These are phyloP conservation scores for Poterioochromonas sp. DNA, from an alignment of 352 stramenopile species.

Conservation along the genomic window DNA sequence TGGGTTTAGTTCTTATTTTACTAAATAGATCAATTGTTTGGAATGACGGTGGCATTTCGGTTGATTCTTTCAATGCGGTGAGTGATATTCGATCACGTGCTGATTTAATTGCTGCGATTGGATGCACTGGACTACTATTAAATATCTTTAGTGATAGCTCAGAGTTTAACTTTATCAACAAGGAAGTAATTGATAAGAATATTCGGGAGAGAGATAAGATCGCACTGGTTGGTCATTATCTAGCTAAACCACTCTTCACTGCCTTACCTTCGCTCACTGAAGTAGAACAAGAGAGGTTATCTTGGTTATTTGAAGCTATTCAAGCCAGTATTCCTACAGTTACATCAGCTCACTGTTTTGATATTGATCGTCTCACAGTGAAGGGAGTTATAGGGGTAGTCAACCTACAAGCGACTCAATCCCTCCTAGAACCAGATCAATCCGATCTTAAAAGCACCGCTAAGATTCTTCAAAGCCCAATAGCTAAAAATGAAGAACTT, in stretches of 20 bases:
- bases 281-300: background rate
- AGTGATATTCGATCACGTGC: background rate
- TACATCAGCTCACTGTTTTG: background rate
- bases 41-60: too few species aligned
- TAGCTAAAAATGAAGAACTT: background rate
- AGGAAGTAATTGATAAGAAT: too few species aligned
- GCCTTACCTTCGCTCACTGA: background rate
- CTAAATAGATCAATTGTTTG: background rate
- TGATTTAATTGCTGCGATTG: background rate
- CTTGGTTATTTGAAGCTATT: background rate
- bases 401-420: background rate
- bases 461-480: background rate
- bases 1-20: background rate
- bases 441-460: background rate
- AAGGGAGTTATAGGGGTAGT: background rate
- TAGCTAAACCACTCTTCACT: background rate
- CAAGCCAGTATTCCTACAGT: too few species aligned
- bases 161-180: too few species aligned
- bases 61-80: too few species aligned
- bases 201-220: background rate
- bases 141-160: background rate
- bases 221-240: background rate
- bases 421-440: background rate
- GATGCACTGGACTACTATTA: background rate
- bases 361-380: background rate